A percentile compares a stretch with the other conserved stretches of the same genome.
These are phyloP conservation scores for Suhomyces kilbournensis DNA, from an alignment of 805 yeast genomes.

Conservation along the genomic window DNA sequence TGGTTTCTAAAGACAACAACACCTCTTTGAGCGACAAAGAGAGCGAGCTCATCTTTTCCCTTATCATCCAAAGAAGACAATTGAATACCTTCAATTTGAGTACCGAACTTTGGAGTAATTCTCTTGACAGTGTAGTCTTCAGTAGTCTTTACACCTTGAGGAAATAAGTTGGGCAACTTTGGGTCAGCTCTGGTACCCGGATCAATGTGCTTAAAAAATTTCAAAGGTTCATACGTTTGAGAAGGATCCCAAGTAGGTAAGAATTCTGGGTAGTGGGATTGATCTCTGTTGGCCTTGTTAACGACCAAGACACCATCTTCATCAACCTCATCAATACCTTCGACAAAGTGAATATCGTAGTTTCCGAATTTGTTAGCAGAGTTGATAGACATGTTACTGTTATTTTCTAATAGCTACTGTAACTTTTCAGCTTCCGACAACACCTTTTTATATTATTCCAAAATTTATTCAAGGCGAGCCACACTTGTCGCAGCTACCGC, in stretches of 20 bases:
- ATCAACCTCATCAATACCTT: constrained; percentile 49
- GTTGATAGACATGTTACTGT: neutral
- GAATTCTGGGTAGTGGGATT: constrained; percentile 49
- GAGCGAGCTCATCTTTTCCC: constrained; percentile 68
- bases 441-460: neutral
- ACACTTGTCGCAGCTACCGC: neutral
- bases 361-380: constrained; percentile 24
- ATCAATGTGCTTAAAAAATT: constrained; percentile 56
- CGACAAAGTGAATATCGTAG: constrained; percentile 48
- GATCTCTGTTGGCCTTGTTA: constrained; percentile 35
- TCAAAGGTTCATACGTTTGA: constrained; percentile 49
- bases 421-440: neutral
- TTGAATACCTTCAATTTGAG: constrained; percentile 60
- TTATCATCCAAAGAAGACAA: constrained; percentile 49
- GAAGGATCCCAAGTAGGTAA: constrained; percentile 69
- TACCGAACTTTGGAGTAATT: constrained; percentile 69
- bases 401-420: neutral
- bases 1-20: constrained; percentile 66
- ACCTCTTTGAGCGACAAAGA: constrained; percentile 65
- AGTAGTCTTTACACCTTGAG: constrained; percentile 18
- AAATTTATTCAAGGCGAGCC: neutral
- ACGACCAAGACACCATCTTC: constrained; percentile 49
- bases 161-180: constrained; percentile 49
- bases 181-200: constrained; percentile 70
- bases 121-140: constrained; percentile 29